Evolutionary conservation across 768 basidiomycete genomes (phyloP), one percentile per base, ranked within the genome.

Genomic region (Suillus subaureus): DNA sequence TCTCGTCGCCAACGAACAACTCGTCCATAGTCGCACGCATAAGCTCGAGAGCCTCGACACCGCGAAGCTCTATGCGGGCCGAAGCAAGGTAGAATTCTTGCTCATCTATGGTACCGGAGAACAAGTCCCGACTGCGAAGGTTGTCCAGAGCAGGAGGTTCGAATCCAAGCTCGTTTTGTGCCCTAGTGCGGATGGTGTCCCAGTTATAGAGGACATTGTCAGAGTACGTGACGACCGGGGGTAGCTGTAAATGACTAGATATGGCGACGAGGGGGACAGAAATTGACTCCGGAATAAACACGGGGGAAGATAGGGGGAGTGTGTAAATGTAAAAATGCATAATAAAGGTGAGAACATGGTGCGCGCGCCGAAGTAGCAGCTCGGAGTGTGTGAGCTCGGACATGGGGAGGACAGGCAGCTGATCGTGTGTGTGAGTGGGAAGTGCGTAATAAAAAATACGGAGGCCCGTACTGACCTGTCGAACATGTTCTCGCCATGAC

Each of bases 171-270:
- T 58, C 84, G 71, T 37, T 72, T 69, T 21, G 35, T 2, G 13
- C 33, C 28, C 35, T 26, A 66, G 84, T 78, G 68, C 78, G 73
- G 42, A 54, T 47, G 68, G 69, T 82, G 71, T 37, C 69, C 89
- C 91, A 93, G 74, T 97, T 97, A 79, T 95, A 97, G 33, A 97
- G 84, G 9, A 97, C 95, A 35, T 90, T 90, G 74, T 97, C 95
- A 12, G 95, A 90, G 74, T 95, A 97, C 4, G 95, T 97, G 64
- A 95, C 82, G 47, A 97, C 81, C 0, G 96, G 94, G 0, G 96
- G 96, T 2, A 97, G 79, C 63, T 91, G 88, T 12, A 97, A 86
- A 54, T 89, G 79, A 0, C 81, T 75, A 28, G 87, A 92, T 18
- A 94, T 84, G 64, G 87, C 83, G 23, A 95, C 82, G 40, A 94